Evolutionary conservation across 2,329 filamentous ascomycete genomes (phyloP).

Genomic region (Claviceps lovelessii): DNA sequence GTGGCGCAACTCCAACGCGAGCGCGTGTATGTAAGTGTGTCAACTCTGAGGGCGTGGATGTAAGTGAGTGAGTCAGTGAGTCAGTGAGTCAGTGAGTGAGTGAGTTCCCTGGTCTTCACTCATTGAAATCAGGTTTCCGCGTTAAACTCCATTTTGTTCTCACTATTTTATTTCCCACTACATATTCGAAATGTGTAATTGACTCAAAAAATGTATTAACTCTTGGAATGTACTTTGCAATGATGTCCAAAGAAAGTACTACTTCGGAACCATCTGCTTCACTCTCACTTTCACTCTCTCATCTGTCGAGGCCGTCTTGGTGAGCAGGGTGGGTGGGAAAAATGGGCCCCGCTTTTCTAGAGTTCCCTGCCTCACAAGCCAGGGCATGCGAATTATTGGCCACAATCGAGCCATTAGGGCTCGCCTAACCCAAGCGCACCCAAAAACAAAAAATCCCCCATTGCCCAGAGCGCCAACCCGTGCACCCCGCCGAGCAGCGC

Average conservation of each 20-base stretch:
- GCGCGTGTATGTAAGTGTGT: background rate
- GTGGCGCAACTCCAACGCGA: background rate
- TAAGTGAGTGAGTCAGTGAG: background rate
- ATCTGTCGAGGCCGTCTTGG: background rate
- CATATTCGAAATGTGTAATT: background rate
- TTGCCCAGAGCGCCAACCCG: constrained; percentile 4
- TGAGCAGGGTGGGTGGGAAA: background rate
- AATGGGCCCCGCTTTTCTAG: constrained; percentile 4
- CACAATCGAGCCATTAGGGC: constrained; percentile 16
- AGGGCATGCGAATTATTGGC: constrained; percentile 9
- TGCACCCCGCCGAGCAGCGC: constrained; percentile 5
- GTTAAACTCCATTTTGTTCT: background rate
- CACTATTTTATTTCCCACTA: background rate
- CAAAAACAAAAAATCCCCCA: constrained; percentile 8
- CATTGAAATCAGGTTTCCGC: background rate
- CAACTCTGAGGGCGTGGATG: background rate
- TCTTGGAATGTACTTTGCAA: background rate
- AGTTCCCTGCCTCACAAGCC: constrained; percentile 8
- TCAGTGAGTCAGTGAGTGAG: background rate
- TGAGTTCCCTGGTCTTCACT: background rate
- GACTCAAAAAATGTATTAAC: background rate
- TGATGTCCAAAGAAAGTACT: background rate
- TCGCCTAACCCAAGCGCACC: constrained; percentile 18
- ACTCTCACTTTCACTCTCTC: background rate
- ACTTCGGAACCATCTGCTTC: background rate